Base-by-base conservation (phyloP, 768 basidiomycete species). In the Mycena filopes region DNA sequence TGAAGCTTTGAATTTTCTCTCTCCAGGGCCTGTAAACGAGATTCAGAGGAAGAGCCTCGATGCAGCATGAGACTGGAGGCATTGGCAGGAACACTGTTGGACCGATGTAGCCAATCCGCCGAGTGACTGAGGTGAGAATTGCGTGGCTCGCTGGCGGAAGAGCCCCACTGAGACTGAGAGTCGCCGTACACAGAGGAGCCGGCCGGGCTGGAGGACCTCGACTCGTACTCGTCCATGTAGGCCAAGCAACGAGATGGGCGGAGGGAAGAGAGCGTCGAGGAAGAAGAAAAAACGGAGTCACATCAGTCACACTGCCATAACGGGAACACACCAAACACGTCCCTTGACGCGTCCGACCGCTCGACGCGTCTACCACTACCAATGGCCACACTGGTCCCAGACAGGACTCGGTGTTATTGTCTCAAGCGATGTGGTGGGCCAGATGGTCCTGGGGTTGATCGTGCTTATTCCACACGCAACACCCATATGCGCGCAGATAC, bases 341-440 rank as follows among this genome's bases (percentile, higher is more conserved):
- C 20, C 49, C 9, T 33, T n/a, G n/a, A n/a, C 33, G 31, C 16
- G 23, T n/a, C 38, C 31, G 3, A n/a, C 23, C 7, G 4, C 7
- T 23, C 0, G 21, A n/a, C 25, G 8, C 40, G 31, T 33, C 31
- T 12, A 33, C 12, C 5, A 12, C 12, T 5, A 29, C 23, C 12
- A 10, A 41, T 23, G 21, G 4, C 31, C 10, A 7, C 26, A 11
- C n/a, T 36, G 38, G 26, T 15, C 5, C n/a, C 38, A 9, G 26
- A 25, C 2, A 8, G 11, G 9, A 43, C 46, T 11, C 31, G 13
- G 1, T 59, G 57, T 47, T 49, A 49, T 16, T 59, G 57, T 29
- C 20, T 15, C 5, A 20, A 41, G 20, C 4, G 25, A 26, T 59
- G 57, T 28, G 57, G 57, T 12, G 57, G 57, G 38, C 57, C 57